These are phyloP conservation scores for Lepraria neglecta DNA, from an alignment of 495 filamentous ascomycete species.

Conservation along the genomic window DNA sequence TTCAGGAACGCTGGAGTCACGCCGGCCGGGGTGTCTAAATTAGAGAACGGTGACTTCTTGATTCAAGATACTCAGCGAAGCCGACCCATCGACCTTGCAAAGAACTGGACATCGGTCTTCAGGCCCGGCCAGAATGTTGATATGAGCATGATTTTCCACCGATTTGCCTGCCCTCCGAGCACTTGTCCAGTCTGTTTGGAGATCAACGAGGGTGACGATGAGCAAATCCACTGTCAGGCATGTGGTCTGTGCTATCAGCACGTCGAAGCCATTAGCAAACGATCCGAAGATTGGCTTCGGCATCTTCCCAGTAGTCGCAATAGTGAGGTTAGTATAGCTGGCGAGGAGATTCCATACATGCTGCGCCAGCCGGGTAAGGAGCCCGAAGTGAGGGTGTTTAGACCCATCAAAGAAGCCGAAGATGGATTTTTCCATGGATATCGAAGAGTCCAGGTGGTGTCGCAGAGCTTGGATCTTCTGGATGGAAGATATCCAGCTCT, in stretches of 20 bases:
- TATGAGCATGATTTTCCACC: constrained; percentile 31
- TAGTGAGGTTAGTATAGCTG: constrained; percentile 4
- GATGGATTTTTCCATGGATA: constrained; percentile 20
- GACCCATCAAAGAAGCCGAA: constrained; percentile 17
- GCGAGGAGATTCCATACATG: constrained; percentile 23
- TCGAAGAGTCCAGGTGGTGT: constrained; percentile 24
- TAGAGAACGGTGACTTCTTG: constrained; percentile 25
- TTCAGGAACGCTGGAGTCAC: constrained; percentile 24
- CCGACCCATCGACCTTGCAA: constrained; percentile 18
- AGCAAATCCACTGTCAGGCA: constrained; percentile 13
- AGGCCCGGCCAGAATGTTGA: constrained; percentile 28
- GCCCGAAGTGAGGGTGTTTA: constrained; percentile 18
- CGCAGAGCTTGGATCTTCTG: constrained; percentile 23
- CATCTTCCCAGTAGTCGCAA: background rate
- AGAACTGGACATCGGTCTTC: constrained; percentile 22
- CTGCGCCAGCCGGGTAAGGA: constrained; percentile 14
- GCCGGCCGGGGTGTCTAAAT: constrained; percentile 21
- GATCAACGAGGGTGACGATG: constrained; percentile 19
- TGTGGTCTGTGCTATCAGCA: constrained; percentile 25
- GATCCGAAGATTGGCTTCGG: constrained; percentile 17
- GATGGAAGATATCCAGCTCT: constrained; percentile 22
- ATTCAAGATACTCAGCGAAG: constrained; percentile 24
- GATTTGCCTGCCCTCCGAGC: constrained; percentile 23
- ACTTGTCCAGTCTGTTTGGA: constrained; percentile 24
- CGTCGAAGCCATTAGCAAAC: constrained; percentile 19